Conservation (phyloP, 441 rosid genomes). For the Croton setiger region DNA sequence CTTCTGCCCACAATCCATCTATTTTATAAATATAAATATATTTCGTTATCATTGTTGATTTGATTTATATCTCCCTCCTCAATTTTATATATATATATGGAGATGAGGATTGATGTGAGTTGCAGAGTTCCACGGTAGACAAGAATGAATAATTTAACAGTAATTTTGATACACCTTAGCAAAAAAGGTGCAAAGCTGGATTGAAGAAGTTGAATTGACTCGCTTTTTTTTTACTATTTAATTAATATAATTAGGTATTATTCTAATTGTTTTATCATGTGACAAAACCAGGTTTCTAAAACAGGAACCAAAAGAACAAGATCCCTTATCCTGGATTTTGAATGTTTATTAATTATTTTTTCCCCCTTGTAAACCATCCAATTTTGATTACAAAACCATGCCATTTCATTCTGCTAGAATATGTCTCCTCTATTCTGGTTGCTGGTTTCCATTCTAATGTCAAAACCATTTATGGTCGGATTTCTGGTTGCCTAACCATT, state of each 20-base stretch:
- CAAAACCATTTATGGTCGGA: not conserved
- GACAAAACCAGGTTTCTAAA: not conserved
- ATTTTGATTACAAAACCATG: too few species aligned
- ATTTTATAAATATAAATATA: too few species aligned
- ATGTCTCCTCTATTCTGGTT: not conserved
- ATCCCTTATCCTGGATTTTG: not conserved
- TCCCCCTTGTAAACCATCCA: not conserved
- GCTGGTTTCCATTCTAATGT: not conserved
- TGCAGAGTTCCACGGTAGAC: not conserved
- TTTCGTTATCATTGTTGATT: too few species aligned
- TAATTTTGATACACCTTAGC: not conserved
- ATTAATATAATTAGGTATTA: not conserved
- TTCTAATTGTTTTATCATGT: not conserved
- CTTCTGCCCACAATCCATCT: not conserved
- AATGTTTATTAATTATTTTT: not conserved
- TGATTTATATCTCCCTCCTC: too few species aligned
- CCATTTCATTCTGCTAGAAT: too few species aligned
- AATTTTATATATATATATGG: not conserved
- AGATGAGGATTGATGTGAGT: not conserved
- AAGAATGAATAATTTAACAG: not conserved
- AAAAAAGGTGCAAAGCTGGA: not conserved
- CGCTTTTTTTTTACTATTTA: not conserved
- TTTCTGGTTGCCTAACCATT: too few species aligned
- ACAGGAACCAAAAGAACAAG: not conserved
- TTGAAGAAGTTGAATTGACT: not conserved